Evolutionary conservation across 2,329 filamentous ascomycete species (phyloP), one percentile per base, ranked within the genome.

Genomic region (Diaporthe caulivora): DNA sequence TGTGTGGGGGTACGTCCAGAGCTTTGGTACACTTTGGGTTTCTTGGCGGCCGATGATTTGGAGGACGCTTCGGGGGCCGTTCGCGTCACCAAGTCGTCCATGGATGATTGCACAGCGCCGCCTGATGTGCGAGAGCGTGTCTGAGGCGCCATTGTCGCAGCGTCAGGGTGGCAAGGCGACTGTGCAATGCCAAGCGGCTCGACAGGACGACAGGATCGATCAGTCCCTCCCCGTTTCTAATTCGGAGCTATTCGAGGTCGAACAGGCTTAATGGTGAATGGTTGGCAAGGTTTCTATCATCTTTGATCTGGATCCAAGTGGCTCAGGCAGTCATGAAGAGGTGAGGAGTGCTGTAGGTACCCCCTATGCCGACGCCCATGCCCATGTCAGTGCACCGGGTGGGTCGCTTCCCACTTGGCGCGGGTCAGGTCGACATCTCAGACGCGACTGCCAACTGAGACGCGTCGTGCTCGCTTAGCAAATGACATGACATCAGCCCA

Each of bases 1-100:
- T 83, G 82, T 47, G 78, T 78, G 3, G 75, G 74, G 5, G 75
- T 73, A 1, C 77, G 79, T 4, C 53, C 60, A 1, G 77, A 72
- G 54, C 78, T 78, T 40, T 78, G 76, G 69, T 80, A 82, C 2
- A 75, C 76, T 49, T 77, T 75, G 21, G 76, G 40, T 18, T 64
- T 71, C 31, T 71, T 57, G 21, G 65, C 47, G 8, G 21, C 31
- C 18, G 37, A 51, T n/a, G 55, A 34, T 26, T 54, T 71, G 26
- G 69, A 71, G 11, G 69, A 26, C 13, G 47, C 34, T 6, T 51
- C 29, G 17, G 34, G 17, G 44, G 69, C 34, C 11, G 47, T 51
- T 53, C 24, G 55, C 18, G 47, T 67, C 47, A 67, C 62, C 62
- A 53, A 11, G 15, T 44, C 34, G 54, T 71, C 34, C 21, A 62